Evolutionary conservation across 176 grass and related monocot genomes (phyloP), one percentile per base, ranked within the genome.

Genomic region (Luzula sylvatica): DNA sequence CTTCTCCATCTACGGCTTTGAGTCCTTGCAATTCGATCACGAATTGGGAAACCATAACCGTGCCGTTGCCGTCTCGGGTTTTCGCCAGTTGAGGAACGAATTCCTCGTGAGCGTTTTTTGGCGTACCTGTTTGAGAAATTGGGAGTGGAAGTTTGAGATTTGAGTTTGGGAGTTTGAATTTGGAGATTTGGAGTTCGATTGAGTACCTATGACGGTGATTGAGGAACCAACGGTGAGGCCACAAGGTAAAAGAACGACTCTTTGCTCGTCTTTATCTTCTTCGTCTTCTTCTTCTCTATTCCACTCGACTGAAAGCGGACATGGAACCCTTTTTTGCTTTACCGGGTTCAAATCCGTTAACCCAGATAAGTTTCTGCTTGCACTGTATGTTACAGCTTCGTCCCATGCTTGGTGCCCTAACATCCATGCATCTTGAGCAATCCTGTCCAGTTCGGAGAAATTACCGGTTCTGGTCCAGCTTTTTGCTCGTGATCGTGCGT

Each of bases 1-100:
- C 90, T 67, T 96, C 84, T 18, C 59, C 78, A 3, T 74, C 83
- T 9, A 75, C 68, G 2, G 84, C 67, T 49, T 74, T 80, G 27
- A 96, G 54, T 3, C 81, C 84, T 4, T 79, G 77, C 39, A 96
- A 53, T 59, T 96, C 92, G 25, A 96, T 67, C 20, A 77, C 79
- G 80, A 96, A 89, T 64, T 96, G 92, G 42, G 92, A 79, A 52
- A 96, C 78, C 74, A 96, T 55, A 20, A 96, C 81, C 2, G 76
- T 95, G 38, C 76, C 83, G 49, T 95, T 70, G 13, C 76, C 76
- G 0, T n/a, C 53, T 14, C 66, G 61, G 8, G 71, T 57, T 46
- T 66, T 70, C 43, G 71, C 89, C 20, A 88, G 57, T 35, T 79
- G 65, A 32, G 78, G 83, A 9, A 74, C 74, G 21, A 76, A 86